Conservation (phyloP, 306 rosid species). For the Abrus precatorius region DNA sequence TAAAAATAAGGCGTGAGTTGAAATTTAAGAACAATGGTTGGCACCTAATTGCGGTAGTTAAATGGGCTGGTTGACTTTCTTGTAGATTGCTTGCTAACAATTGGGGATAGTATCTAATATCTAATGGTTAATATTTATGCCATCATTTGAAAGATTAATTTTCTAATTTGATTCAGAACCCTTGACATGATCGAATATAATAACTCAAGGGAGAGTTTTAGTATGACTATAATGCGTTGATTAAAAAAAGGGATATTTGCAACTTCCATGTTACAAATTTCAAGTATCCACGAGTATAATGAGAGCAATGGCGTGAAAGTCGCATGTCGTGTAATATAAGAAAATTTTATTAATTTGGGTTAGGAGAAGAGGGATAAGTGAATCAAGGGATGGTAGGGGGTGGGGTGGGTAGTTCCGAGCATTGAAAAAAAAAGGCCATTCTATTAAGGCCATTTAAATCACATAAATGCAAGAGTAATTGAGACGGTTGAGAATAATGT, state of each 20-base stretch:
- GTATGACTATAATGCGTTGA: background rate
- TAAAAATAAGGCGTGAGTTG: constrained; percentile 3
- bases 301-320: constrained; percentile 53
- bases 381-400: constrained; percentile 55
- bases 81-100: constrained; percentile 25
- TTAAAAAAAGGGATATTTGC: background rate
- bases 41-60: constrained; percentile 34
- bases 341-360: constrained; percentile 45
- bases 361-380: constrained; percentile 48
- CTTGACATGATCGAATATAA: constrained; percentile 34
- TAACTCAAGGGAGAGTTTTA: constrained; percentile 30
- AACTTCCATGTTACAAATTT: constrained; percentile 36
- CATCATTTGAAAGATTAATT: background rate
- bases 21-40: constrained; percentile 30
- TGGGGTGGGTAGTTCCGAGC: constrained; percentile 82
- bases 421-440: constrained; percentile 67
- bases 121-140: background rate
- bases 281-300: constrained; percentile 45
- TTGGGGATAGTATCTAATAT: constrained; percentile 7
- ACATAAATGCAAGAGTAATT: constrained; percentile 92
- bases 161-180: constrained; percentile 39
- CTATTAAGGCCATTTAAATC: constrained; percentile 82
- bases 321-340: constrained; percentile 48
- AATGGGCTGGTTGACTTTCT: constrained; percentile 49
- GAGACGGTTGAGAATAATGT: constrained; percentile 87